Evolutionary conservation across 164 flowering plant species (phyloP).

Genomic region (Cinnamomum chago): DNA sequence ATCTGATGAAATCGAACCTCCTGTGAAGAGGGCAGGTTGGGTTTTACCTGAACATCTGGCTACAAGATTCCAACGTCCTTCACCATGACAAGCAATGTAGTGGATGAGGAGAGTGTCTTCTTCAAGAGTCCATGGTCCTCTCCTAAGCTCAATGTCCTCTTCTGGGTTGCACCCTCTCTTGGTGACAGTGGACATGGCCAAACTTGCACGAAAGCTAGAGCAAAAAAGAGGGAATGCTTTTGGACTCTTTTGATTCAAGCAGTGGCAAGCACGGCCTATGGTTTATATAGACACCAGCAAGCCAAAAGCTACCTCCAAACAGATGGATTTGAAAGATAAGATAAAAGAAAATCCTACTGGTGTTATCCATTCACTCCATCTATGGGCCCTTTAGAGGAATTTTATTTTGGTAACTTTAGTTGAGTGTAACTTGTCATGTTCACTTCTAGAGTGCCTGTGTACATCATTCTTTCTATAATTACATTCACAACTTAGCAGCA

Average conservation of each 20-base stretch:
- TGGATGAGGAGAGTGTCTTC: conserved; percentile 65
- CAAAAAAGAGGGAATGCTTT: background rate
- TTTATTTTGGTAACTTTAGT: background rate
- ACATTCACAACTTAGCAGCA: no score
- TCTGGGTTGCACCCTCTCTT: conserved; percentile 13
- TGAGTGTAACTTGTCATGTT: background rate
- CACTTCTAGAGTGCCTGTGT: no score
- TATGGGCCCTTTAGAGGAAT: background rate
- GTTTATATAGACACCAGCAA: background rate
- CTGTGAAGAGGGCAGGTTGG: background rate
- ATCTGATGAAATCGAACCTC: background rate
- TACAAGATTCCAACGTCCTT: conserved; percentile 78
- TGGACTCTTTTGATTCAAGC: background rate
- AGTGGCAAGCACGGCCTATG: background rate
- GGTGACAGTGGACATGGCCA: conserved; percentile 20
- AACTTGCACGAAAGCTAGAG: background rate
- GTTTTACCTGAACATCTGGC: conserved; percentile 63
- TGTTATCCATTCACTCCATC: background rate
- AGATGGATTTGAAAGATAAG: background rate
- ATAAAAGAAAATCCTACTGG: background rate
- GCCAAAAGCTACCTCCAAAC: background rate
- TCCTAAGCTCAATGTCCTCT: conserved; percentile 53
- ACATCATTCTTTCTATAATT: no score
- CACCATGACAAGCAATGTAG: conserved; percentile 57
- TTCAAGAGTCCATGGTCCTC: conserved; percentile 94